Conservation (phyloP, 805 yeast species). For the Candida maris region DNA sequence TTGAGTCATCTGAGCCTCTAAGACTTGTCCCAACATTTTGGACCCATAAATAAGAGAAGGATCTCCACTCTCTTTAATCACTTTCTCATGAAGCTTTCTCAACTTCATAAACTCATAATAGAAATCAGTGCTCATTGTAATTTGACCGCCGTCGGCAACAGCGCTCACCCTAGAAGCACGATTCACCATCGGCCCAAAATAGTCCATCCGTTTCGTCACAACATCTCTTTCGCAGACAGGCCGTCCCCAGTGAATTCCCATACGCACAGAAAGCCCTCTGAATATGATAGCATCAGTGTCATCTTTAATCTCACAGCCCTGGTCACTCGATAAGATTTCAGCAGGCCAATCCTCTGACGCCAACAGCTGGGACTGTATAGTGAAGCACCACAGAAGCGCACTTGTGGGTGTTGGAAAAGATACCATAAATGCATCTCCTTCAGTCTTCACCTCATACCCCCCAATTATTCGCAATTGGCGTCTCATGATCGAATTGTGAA, state of each 20-base stretch:
- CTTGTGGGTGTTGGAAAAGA: conserved; percentile 90
- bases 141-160: conserved; percentile 98
- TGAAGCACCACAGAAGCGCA: conserved; percentile 91
- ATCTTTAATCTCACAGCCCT: conserved; percentile 78
- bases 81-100: conserved; percentile 43
- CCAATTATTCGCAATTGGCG: conserved; percentile 88
- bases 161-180: conserved; percentile 90
- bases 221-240: conserved; percentile 96
- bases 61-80: conserved; percentile 30
- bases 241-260: conserved; percentile 98
- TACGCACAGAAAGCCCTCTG: conserved; percentile 89
- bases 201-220: conserved; percentile 96
- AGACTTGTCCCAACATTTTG: conserved; percentile 31
- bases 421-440: conserved; percentile 99
- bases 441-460: conserved; percentile 97
- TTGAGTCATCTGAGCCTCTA: conserved; percentile 62
- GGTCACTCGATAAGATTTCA: conserved; percentile 79
- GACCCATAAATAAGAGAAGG: conserved; percentile 42
- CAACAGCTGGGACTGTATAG: conserved; percentile 80
- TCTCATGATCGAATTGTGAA: conserved; percentile 92
- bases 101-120: conserved; percentile 65
- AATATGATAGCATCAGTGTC: conserved; percentile 55
- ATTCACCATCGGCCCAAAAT: conserved; percentile 98
- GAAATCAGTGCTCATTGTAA: conserved; percentile 80
- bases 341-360: conserved; percentile 90